phyloP scores from a whole-genome alignment of 257 asterid genomes.

The Coffea eugenioides region DNA sequence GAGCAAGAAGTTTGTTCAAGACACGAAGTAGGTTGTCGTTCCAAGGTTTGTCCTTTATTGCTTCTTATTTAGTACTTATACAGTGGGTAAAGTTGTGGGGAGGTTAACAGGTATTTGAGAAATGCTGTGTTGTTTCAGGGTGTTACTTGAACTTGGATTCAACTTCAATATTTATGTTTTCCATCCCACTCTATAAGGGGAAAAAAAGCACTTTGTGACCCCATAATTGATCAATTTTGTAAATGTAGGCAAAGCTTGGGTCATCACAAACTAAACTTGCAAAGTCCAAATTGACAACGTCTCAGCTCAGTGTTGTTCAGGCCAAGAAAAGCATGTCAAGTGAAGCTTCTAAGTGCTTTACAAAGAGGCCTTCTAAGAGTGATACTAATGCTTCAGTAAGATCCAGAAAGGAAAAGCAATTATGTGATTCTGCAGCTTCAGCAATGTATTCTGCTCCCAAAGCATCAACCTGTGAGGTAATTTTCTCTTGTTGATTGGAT shows the following conservation, averaged over 20 bases:
- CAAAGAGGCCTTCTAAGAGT: conserved; percentile 28
- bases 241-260: conserved; percentile 40
- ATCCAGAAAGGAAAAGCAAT: conserved; percentile 34
- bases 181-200: not conserved
- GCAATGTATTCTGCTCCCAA: conserved; percentile 24
- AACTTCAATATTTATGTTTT: not conserved
- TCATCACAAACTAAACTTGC: conserved; percentile 29
- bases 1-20: conserved; percentile 25
- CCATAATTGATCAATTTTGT: not conserved
- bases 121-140: not conserved
- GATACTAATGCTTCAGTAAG: conserved; percentile 26
- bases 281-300: conserved; percentile 27
- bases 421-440: conserved; percentile 23
- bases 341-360: conserved; percentile 31
- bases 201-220: not conserved
- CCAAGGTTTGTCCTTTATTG: conserved; percentile 37
- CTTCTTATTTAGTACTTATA: not conserved
- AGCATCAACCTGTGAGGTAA: conserved; percentile 45
- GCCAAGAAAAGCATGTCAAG: conserved; percentile 26
- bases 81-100: not conserved
- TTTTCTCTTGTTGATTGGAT: conserved; percentile 6
- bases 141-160: not conserved
- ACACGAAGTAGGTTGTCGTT: conserved; percentile 12
- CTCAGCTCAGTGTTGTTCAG: conserved; percentile 30
- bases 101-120: not conserved